Evolutionary conservation across 2,329 filamentous ascomycete species (phyloP), one percentile per base, ranked within the genome.

Genomic region (Stylonectria norvegica): DNA sequence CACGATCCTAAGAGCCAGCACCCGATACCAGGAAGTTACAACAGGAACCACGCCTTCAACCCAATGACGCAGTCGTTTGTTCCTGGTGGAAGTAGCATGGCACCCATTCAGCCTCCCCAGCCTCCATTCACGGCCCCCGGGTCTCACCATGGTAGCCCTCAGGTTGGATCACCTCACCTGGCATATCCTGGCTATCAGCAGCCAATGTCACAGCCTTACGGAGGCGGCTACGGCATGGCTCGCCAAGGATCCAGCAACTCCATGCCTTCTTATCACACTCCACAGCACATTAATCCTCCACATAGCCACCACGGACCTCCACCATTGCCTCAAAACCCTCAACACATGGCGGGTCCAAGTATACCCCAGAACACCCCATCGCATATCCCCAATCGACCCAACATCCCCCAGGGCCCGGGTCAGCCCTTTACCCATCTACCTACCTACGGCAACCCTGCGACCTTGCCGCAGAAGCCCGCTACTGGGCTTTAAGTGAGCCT

Each of bases 41-140:
- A 86, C 58, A 78, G 89, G 42, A 67, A 66, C 36, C 87, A 89
- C 55, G 81, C 85, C 10, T 96, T 97, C 69, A 96, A 96, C 59
- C 91, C 90, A 1, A 90, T 95, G 67, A 96, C 87, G 12, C 87
- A 95, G 58, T 86, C 90, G 0, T 96, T 97, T 63, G 79, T 95
- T 17, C 91, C 91, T 33, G 63, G 66, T 14, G 59, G 78, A 45
- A 71, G 64, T 48, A 68, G 70, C 18, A 71, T 76, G 61, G 64
- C 68, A 20, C 67, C 72, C 4, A 68, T 72, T 49, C 73, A 71
- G 28, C 66, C 67, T 20, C 67, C 72, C 5, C 66, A 71, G 45
- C 69, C 68, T 12, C 68, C 70, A 1, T 79, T 72, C 45, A 71
- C 64, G 30, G 70, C 70, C 22, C 66, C 66, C 7, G 69, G 67